Evolutionary conservation across 164 flowering plant species (phyloP).

Genomic region (Cinnamomum chago): DNA sequence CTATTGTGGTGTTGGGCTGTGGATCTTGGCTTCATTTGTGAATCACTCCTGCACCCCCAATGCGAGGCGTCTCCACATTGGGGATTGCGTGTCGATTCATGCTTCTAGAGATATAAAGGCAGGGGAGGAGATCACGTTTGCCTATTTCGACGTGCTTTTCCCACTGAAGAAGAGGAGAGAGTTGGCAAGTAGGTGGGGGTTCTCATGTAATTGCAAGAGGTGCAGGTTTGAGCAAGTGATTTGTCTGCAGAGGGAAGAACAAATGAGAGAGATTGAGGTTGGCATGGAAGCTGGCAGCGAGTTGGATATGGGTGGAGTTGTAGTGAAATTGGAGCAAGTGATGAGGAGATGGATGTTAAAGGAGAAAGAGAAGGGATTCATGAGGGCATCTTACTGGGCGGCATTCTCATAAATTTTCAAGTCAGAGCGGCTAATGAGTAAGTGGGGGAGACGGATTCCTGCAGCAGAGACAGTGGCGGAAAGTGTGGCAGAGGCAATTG

Average conservation of each 20-base stretch:
- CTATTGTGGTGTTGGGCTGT: slow-evolving; percentile 73
- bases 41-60: slow-evolving; percentile 87
- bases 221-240: slow-evolving; percentile 65
- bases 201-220: slow-evolving; percentile 63
- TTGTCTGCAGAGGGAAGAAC: slow-evolving; percentile 21
- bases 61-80: slow-evolving; percentile 68
- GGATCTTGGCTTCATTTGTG: slow-evolving; percentile 74
- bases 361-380: slow-evolving; percentile 57
- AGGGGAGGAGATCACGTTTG: slow-evolving; percentile 85
- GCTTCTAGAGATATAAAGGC: slow-evolving; percentile 73
- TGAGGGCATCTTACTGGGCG: slow-evolving; percentile 76
- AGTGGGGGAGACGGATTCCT: slow-evolving; percentile 74
- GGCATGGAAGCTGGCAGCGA: slow-evolving; percentile 37
- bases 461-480: slow-evolving; percentile 44
- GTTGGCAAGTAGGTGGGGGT: slow-evolving; percentile 65
- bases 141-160: slow-evolving; percentile 63
- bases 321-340: slow-evolving; percentile 57
- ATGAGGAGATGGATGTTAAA: slow-evolving; percentile 59
- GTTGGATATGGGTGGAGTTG: slow-evolving; percentile 40
- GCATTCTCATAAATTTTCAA: slow-evolving; percentile 38
- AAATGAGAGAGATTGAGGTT: slow-evolving; percentile 53
- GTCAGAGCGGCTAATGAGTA: slow-evolving; percentile 53
- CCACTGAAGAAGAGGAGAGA: slow-evolving; percentile 48
- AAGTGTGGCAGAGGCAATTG: slow-evolving; percentile 57
- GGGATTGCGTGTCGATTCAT: slow-evolving; percentile 59